These are phyloP conservation scores for Russula abietina DNA, from an alignment of 768 basidiomycete species.

Conservation along the genomic window DNA sequence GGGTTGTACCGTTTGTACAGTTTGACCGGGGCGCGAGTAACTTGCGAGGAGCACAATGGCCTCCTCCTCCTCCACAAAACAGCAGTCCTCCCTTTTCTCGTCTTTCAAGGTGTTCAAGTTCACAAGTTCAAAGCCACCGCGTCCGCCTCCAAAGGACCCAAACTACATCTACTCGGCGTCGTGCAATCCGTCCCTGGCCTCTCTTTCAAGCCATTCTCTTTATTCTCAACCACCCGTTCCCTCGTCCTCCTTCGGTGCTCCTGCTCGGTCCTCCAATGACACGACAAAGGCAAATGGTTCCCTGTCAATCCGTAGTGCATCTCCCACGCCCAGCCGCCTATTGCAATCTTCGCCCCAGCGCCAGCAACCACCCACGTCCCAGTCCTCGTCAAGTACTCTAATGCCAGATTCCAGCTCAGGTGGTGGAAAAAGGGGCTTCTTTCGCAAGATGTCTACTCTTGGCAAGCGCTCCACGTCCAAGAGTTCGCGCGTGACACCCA, in stretches of 20 bases:
- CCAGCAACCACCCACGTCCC: background rate
- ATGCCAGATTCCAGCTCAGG: background rate
- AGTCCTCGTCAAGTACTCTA: background rate
- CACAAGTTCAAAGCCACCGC: slow-evolving; percentile 18
- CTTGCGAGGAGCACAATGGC: slow-evolving; percentile 11
- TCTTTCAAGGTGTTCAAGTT: slow-evolving; percentile 24
- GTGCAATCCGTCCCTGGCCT: slow-evolving; percentile 13
- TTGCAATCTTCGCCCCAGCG: background rate
- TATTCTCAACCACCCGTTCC: background rate
- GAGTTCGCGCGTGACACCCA: background rate
- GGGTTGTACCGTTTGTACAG: background rate
- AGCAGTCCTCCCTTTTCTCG: slow-evolving; percentile 21
- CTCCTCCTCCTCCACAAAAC: slow-evolving; percentile 10
- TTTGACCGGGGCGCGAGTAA: background rate
- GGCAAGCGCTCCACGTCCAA: slow-evolving; percentile 21
- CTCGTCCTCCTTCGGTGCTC: background rate
- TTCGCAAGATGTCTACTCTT: slow-evolving; percentile 19
- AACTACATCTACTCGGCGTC: slow-evolving; percentile 17
- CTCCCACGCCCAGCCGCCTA: slow-evolving; percentile 19
- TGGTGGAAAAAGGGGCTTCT: slow-evolving; percentile 14
- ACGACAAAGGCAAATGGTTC: background rate
- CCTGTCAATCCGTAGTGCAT: slow-evolving; percentile 8
- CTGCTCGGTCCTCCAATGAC: background rate
- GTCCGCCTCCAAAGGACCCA: slow-evolving; percentile 22
- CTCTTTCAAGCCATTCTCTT: slow-evolving; percentile 18